Percentiles rank a stretch among this genome's conserved stretches.
Conservation (phyloP, 2,329 filamentous ascomycete genomes). For the Coleophoma cylindrospora region DNA sequence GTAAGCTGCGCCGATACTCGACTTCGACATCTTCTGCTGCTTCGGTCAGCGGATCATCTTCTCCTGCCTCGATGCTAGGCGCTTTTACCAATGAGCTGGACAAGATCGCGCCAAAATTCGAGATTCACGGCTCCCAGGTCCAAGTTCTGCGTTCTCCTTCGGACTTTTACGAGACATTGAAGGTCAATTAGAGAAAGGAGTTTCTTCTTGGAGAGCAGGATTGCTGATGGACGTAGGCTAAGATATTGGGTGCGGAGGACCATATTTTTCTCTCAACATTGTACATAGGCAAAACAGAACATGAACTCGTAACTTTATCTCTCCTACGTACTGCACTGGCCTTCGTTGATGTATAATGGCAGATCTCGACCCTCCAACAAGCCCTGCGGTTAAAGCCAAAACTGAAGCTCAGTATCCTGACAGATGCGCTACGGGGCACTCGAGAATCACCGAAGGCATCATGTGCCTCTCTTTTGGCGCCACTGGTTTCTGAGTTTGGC, state of each 20-base stretch:
- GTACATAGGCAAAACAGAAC: constrained; percentile 91
- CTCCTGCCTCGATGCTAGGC: constrained; percentile 47
- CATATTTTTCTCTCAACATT: constrained; percentile 92
- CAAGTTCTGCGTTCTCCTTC: constrained; percentile 71
- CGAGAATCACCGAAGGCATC: constrained; percentile 82
- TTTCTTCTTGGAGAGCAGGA: neutral
- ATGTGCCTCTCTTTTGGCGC: constrained; percentile 81
- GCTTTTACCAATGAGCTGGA: constrained; percentile 73
- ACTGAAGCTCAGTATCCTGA: constrained; percentile 81
- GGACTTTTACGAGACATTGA: constrained; percentile 90
- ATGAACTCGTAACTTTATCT: constrained; percentile 60
- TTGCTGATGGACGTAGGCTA: constrained; percentile 48
- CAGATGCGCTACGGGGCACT: constrained; percentile 86
- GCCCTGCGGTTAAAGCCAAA: constrained; percentile 70
- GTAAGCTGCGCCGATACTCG: constrained; percentile 23
- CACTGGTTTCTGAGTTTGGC: constrained; percentile 81
- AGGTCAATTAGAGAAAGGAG: constrained; percentile 47
- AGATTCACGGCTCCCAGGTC: constrained; percentile 76
- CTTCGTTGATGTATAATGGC: constrained; percentile 10
- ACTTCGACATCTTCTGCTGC: constrained; percentile 18
- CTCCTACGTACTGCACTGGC: constrained; percentile 4
- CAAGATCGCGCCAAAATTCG: constrained; percentile 84
- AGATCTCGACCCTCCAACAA: constrained; percentile 72
- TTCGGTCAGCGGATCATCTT: constrained; percentile 35
- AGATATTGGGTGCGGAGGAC: constrained; percentile 73